These are phyloP conservation scores for Omphalotus olearius DNA, from an alignment of 1,284 basidiomycete genomes.

Conservation along the genomic window DNA sequence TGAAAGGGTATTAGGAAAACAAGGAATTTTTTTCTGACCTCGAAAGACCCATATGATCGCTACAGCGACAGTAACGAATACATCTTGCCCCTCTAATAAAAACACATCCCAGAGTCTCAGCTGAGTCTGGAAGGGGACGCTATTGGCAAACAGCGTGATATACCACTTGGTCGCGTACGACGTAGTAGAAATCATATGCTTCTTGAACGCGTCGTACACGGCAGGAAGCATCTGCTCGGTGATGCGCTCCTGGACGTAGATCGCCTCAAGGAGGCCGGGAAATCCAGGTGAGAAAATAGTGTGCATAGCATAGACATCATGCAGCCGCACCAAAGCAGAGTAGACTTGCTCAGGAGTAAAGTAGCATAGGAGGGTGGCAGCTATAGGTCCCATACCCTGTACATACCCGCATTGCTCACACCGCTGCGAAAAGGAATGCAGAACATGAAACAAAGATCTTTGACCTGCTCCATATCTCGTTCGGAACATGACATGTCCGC, in stretches of 20 bases:
- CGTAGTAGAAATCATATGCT: constrained; percentile 87
- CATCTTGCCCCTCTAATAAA: constrained; percentile 85
- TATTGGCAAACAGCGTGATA: constrained; percentile 94
- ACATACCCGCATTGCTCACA: constrained; percentile 94
- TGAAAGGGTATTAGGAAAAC: constrained; percentile 7
- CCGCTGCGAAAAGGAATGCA: constrained; percentile 86
- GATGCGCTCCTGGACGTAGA: constrained; percentile 91
- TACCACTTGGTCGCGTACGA: constrained; percentile 99
- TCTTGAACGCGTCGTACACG: constrained; percentile 82
- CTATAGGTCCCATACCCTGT: constrained; percentile 98
- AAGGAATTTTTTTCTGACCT: constrained; percentile 41
- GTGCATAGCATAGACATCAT: constrained; percentile 89
- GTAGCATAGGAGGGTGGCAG: constrained; percentile 92
- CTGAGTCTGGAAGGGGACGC: constrained; percentile 95
- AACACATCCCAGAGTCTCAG: constrained; percentile 94
- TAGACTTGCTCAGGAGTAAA: constrained; percentile 88
- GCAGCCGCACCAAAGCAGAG: constrained; percentile 77
- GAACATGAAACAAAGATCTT: constrained; percentile 90
- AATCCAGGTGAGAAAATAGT: constrained; percentile 92
- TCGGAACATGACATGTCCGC: constrained; percentile 90
- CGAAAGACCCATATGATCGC: constrained; percentile 89
- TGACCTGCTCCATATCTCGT: constrained; percentile 96
- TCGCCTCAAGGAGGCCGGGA: constrained; percentile 90
- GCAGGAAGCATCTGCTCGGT: constrained; percentile 84
- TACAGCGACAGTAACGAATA: constrained; percentile 81